These are phyloP conservation scores for Lyophyllum decastes DNA, from an alignment of 768 basidiomycete species.

Conservation along the genomic window DNA sequence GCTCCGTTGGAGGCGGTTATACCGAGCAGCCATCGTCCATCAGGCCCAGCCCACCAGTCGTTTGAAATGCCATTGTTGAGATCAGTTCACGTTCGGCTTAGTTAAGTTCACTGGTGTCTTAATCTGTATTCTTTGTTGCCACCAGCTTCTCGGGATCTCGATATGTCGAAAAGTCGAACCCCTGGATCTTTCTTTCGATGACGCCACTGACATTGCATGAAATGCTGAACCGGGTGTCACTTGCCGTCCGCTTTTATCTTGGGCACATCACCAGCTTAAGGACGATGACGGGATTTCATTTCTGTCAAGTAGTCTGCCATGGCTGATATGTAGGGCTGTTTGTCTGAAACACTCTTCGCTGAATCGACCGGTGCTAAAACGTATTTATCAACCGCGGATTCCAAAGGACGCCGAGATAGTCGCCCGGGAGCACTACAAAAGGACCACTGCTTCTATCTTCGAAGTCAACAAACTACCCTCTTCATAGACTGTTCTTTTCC, in stretches of 20 bases:
- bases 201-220: slow-evolving; percentile 8
- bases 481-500: neutral
- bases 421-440: slow-evolving; percentile 19
- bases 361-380: neutral
- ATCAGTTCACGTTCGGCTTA: slow-evolving; percentile 7
- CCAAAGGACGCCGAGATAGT: slow-evolving; percentile 7
- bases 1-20: slow-evolving; percentile 18
- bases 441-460: slow-evolving; percentile 1
- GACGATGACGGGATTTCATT: slow-evolving; percentile 6
- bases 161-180: slow-evolving; percentile 6
- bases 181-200: slow-evolving; percentile 11
- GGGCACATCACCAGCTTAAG: slow-evolving; percentile 8
- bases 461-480: neutral
- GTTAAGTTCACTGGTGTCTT: neutral
- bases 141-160: slow-evolving; percentile 1
- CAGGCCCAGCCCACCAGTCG: neutral
- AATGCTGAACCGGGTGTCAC: slow-evolving; percentile 3
- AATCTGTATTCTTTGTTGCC: neutral
- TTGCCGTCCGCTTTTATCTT: slow-evolving; percentile 7
- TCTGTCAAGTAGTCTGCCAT: slow-evolving; percentile 11
- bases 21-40: slow-evolving; percentile 4
- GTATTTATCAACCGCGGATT: slow-evolving; percentile 10
- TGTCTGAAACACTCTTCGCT: slow-evolving; percentile 11
- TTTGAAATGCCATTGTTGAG: neutral
- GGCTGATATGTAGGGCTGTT: slow-evolving; percentile 8